Conservation (phyloP, 345 rosid genomes). For the Aquilaria malaccensis region DNA sequence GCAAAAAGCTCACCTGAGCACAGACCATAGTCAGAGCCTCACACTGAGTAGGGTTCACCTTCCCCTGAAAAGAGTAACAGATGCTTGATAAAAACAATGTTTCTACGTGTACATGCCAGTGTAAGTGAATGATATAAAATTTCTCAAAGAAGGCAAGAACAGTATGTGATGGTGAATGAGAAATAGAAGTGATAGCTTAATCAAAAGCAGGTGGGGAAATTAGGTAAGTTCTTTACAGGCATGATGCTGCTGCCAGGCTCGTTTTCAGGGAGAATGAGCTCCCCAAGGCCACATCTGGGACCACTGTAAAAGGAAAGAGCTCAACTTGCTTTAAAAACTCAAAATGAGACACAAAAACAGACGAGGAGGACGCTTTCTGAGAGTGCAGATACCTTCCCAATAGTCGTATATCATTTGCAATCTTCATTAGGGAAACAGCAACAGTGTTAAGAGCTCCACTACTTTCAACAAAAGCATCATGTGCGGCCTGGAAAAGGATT, state of each 20-base stretch:
- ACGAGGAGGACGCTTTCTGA: neutral
- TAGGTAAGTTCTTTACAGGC: constrained; percentile 53
- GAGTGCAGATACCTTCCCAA: constrained; percentile 59
- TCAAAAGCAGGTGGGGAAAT: neutral
- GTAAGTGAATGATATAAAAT: neutral
- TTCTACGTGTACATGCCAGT: too few species aligned
- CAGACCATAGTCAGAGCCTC: constrained; percentile 99
- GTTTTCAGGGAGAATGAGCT: constrained; percentile 96
- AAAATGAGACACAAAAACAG: constrained; percentile 1
- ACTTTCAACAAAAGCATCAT: constrained; percentile 94
- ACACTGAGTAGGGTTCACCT: constrained; percentile 97
- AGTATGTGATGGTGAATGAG: constrained; percentile 4
- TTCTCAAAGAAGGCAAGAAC: constrained; percentile 9
- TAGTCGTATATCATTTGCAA: constrained; percentile 85
- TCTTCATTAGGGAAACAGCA: constrained; percentile 81
- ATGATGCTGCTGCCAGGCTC: constrained; percentile 99
- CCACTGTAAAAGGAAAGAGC: constrained; percentile 49
- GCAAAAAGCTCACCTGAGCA: constrained; percentile 62
- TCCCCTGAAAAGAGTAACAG: constrained; percentile 54
- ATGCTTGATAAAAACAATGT: constrained; percentile 7
- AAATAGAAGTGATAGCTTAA: neutral
- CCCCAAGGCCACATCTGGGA: constrained; percentile 98
- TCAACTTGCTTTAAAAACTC: neutral
- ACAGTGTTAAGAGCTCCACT: constrained; percentile 88
- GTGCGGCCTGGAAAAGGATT: constrained; percentile 67